Conservation (phyloP, 2,329 filamentous ascomycete genomes). For the Fusarium siculi region DNA sequence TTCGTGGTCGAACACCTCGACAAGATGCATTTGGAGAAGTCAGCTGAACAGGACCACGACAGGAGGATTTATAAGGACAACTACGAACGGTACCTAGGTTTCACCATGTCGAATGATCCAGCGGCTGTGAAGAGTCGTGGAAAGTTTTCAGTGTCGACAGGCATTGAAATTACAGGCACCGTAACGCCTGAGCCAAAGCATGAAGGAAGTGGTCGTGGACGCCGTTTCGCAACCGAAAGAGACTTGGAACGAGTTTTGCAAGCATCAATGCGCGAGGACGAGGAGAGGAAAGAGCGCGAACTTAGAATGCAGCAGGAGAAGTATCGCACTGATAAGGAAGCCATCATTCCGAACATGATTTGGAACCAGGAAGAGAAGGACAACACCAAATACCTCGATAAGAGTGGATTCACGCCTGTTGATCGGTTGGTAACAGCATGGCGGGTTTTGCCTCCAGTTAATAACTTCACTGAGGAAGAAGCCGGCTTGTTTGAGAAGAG, state of each 20-base stretch:
- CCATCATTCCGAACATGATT: conserved; percentile 76
- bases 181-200: conserved; percentile 64
- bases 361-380: conserved; percentile 70
- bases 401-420: conserved; percentile 71
- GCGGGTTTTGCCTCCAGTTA: conserved; percentile 76
- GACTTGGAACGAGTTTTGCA: conserved; percentile 78
- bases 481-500: conserved; percentile 76
- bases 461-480: conserved; percentile 81
- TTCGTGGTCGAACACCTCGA: conserved; percentile 60
- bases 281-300: conserved; percentile 76
- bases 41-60: conserved; percentile 52
- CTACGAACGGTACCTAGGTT: conserved; percentile 64
- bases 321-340: conserved; percentile 81
- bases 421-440: conserved; percentile 76
- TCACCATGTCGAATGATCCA: conserved; percentile 66
- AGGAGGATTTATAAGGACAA: conserved; percentile 58
- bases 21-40: conserved; percentile 52
- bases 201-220: conserved; percentile 64
- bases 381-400: conserved; percentile 70
- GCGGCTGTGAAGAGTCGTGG: conserved; percentile 65
- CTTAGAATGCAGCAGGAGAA: conserved; percentile 72
- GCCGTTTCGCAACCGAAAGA: conserved; percentile 75
- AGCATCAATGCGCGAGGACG: conserved; percentile 76
- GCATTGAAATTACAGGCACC: conserved; percentile 48
- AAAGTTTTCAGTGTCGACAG: conserved; percentile 58